A percentile compares a stretch with the other conserved stretches of the same genome.
These are phyloP conservation scores for Silene vulgaris DNA, from an alignment of 179 eudicot species.

Conservation along the genomic window DNA sequence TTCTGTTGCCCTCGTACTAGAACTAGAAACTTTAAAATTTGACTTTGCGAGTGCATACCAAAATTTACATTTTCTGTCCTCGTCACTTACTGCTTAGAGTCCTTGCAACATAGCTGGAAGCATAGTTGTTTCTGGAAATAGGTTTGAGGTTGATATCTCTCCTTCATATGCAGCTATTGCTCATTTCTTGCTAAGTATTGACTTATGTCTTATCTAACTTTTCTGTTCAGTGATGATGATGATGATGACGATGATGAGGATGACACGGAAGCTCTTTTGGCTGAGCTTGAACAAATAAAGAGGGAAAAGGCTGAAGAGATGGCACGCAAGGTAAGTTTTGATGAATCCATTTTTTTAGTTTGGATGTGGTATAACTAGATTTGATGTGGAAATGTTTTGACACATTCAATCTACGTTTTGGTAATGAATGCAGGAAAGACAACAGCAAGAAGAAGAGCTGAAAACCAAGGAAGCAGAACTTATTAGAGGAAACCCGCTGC, in stretches of 20 bases:
- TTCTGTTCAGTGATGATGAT: slow-evolving; percentile 38
- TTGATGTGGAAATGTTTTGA: background rate
- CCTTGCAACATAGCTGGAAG: background rate
- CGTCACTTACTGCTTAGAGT: background rate
- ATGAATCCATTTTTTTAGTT: background rate
- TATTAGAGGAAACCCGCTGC: slow-evolving; percentile 82
- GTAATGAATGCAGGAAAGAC: slow-evolving; percentile 50
- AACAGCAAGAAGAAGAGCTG: slow-evolving; percentile 72
- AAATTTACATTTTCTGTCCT: background rate
- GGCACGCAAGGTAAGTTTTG: slow-evolving; percentile 53
- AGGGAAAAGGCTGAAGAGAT: slow-evolving; percentile 93
- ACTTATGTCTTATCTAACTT: background rate
- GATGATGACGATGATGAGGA: slow-evolving; percentile 90
- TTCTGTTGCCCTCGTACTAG: background rate
- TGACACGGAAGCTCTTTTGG: slow-evolving; percentile 92
- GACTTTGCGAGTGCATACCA: background rate
- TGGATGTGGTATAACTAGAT: background rate
- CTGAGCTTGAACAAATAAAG: slow-evolving; percentile 83
- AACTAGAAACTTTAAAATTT: too few species aligned
- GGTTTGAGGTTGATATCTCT: background rate
- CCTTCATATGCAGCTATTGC: background rate
- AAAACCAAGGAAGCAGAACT: slow-evolving; percentile 87
- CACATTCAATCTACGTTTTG: background rate
- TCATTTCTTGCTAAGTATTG: background rate
- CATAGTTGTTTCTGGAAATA: background rate